phyloP scores from a whole-genome alignment of 2,329 filamentous ascomycete genomes.

The Colletotrichum sansevieriae region DNA sequence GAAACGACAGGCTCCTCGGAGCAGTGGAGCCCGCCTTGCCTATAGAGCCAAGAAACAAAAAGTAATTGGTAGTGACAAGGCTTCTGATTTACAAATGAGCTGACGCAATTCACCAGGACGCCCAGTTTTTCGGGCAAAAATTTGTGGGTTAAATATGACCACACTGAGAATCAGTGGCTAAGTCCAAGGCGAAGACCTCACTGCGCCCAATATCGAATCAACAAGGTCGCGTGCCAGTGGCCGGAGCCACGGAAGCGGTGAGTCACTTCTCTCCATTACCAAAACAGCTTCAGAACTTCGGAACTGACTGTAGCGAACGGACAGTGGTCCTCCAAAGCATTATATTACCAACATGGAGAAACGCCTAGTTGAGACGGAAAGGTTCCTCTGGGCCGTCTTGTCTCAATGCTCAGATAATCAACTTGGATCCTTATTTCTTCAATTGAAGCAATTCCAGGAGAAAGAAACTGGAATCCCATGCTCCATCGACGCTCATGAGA shows the following conservation, averaged over 20 bases:
- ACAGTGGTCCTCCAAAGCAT: conserved; percentile 37
- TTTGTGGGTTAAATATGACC: neutral
- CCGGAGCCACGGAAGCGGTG: conserved; percentile 39
- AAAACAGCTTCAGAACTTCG: neutral
- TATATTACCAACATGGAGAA: conserved; percentile 34
- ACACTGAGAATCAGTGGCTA: neutral
- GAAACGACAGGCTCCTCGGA: conserved; percentile 11
- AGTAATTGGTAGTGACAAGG: conserved; percentile 5
- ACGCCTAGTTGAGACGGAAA: conserved; percentile 34
- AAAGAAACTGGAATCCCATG: no score
- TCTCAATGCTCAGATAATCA: conserved; percentile 18
- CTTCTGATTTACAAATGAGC: neutral
- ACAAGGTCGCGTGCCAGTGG: conserved; percentile 35
- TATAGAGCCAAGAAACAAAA: conserved; percentile 38
- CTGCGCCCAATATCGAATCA: conserved; percentile 38
- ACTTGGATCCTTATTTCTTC: conserved; percentile 3
- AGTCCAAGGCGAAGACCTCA: conserved; percentile 16
- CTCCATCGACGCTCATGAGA: neutral
- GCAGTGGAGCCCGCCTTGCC: conserved; percentile 33
- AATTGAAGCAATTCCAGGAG: neutral
- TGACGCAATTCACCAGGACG: neutral
- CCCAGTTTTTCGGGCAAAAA: conserved; percentile 38
- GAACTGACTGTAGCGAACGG: neutral
- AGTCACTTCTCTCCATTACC: neutral
- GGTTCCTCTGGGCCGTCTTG: conserved; percentile 22